Evolutionary conservation across 176 grass and related monocot genomes (phyloP).

Genomic region (Elaeis guineensis): DNA sequence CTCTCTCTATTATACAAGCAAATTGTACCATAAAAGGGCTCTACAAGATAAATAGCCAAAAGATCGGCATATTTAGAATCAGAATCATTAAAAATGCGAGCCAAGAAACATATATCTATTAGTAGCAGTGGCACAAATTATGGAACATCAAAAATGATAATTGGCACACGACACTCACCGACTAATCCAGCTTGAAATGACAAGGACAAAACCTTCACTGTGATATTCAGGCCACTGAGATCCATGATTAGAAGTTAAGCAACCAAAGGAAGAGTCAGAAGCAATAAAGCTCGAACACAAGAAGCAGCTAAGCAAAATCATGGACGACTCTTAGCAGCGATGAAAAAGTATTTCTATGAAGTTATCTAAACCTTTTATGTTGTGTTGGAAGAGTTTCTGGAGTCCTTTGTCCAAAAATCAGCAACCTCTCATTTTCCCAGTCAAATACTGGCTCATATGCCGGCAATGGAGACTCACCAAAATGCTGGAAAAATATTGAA

Average conservation of each 20-base stretch:
- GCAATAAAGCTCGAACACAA: background rate
- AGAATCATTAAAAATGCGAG: background rate
- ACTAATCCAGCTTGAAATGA: conserved; percentile 92
- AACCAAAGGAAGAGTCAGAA: conserved; percentile 2
- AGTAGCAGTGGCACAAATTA: too few species aligned
- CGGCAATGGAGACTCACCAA: conserved; percentile 69
- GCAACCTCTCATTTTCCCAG: conserved; percentile 97
- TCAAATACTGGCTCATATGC: conserved; percentile 97
- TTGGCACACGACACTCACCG: conserved; percentile 50
- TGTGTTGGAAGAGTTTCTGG: conserved; percentile 69
- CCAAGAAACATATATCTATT: too few species aligned
- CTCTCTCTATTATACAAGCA: conserved; percentile 98
- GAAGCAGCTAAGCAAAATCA: background rate
- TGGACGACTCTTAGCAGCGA: conserved; percentile 1
- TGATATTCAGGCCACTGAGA: conserved; percentile 93
- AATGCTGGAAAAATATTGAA: conserved; percentile 54
- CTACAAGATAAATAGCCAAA: conserved; percentile 31
- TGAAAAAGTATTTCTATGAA: background rate
- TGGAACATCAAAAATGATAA: conserved; percentile 1
- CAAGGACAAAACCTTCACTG: conserved; percentile 89
- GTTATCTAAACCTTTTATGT: conserved; percentile 48
- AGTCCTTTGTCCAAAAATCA: conserved; percentile 89
- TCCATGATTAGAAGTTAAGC: conserved; percentile 25
- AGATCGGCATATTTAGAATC: background rate
- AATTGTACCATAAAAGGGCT: conserved; percentile 92